Evolutionary conservation across 768 basidiomycete genomes (phyloP).

Genomic region (Leccinellum albellum): DNA sequence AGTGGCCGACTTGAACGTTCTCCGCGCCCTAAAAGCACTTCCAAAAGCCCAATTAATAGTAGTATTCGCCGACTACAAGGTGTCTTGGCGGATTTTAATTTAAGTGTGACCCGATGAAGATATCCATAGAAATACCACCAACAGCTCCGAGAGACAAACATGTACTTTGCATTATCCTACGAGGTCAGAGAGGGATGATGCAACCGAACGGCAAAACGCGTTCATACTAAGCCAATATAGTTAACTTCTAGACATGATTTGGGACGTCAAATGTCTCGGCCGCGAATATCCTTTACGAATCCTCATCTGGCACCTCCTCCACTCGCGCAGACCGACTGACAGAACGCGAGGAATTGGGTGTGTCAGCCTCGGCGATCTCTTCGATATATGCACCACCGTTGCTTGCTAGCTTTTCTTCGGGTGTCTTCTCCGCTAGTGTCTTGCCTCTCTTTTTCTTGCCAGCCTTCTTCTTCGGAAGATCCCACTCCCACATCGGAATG

Average conservation of each 20-base stretch:
- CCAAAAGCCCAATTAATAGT: neutral
- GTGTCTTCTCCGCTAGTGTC: constrained; percentile 21
- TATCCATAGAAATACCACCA: neutral
- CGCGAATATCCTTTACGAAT: constrained; percentile 16
- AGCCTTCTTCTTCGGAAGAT: constrained; percentile 69
- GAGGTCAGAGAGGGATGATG: constrained; percentile 35
- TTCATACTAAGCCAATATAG: neutral
- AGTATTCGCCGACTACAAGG: neutral
- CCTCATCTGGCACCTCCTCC: constrained; percentile 45
- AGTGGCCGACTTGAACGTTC: neutral
- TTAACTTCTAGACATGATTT: neutral
- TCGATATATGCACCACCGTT: constrained; percentile 39
- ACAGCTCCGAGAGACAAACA: neutral
- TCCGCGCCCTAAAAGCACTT: neutral
- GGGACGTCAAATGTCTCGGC: neutral
- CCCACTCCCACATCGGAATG: constrained; percentile 97
- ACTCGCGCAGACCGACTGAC: constrained; percentile 38
- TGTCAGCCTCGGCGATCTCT: constrained; percentile 32
- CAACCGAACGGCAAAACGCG: constrained; percentile 16
- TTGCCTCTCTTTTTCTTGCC: constrained; percentile 64
- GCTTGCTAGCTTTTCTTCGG: constrained; percentile 38
- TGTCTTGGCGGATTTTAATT: neutral
- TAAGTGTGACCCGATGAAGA: neutral
- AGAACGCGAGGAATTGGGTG: constrained; percentile 31
- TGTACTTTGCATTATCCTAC: neutral